Conservation (phyloP, 164 flowering plant species). For the Tetrastigma voinierianum region DNA sequence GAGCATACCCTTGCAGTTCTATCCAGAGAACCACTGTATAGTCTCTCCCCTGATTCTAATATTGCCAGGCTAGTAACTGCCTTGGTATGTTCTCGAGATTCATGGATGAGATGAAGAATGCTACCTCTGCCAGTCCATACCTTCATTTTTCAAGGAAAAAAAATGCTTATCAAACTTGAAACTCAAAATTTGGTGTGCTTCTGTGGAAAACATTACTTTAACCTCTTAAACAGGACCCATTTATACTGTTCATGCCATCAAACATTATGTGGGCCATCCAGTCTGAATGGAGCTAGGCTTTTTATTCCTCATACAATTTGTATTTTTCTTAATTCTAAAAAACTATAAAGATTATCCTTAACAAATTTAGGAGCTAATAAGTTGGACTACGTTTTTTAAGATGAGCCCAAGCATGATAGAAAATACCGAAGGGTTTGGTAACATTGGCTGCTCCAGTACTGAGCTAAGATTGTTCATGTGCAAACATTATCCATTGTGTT, state of each 20-base stretch:
- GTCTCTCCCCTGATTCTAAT: conserved; percentile 48
- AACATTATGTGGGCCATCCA: no score
- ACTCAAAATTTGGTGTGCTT: not conserved
- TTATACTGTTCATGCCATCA: not conserved
- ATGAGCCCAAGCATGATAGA: no score
- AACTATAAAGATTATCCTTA: no score
- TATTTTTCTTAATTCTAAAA: no score
- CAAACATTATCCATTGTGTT: no score
- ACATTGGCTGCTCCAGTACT: no score
- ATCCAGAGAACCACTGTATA: conserved; percentile 80
- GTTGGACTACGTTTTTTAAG: no score
- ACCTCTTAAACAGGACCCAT: not conserved
- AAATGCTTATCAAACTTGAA: not conserved
- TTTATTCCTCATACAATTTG: no score
- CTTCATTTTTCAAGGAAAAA: conserved; percentile 26
- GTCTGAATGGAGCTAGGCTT: no score
- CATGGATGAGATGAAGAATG: conserved; percentile 57
- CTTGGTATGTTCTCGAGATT: conserved; percentile 66
- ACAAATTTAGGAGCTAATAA: no score
- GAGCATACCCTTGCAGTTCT: conserved; percentile 55
- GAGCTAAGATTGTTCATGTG: no score
- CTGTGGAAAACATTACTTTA: not conserved
- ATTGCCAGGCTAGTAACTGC: conserved; percentile 66
- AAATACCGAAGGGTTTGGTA: no score
- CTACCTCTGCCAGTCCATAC: conserved; percentile 65